Percentiles rank a stretch among this genome's conserved stretches.
phyloP scores from a whole-genome alignment of 345 rosid species.

The Rhizophora mangle region DNA sequence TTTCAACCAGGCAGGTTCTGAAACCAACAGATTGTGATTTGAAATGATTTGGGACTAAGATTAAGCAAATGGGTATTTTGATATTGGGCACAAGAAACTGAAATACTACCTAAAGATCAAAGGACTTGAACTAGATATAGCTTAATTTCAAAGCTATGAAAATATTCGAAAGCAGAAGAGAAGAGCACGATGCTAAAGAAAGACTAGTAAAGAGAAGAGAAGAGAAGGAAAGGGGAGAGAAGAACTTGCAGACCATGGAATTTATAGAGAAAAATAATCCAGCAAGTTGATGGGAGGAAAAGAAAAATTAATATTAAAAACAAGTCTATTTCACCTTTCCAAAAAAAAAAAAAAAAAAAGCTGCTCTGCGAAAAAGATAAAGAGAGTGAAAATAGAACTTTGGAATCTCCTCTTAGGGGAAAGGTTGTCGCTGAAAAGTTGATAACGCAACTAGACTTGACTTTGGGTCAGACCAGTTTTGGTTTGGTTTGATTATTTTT shows the following conservation, averaged over 20 bases:
- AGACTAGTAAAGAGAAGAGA: slow-evolving; percentile 6
- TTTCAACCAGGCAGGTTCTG: not conserved
- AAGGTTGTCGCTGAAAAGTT: not conserved
- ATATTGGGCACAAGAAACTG: slow-evolving; percentile 15
- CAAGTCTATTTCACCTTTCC: not conserved
- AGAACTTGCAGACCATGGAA: slow-evolving; percentile 1
- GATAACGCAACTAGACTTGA: not conserved
- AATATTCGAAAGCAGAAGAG: not conserved
- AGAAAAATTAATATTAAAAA: too few relatives aligned
- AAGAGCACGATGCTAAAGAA: slow-evolving; percentile 11
- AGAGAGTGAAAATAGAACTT: not conserved
- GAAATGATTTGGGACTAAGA: not conserved
- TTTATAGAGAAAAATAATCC: slow-evolving; percentile 23
- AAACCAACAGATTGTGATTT: not conserved
- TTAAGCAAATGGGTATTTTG: slow-evolving; percentile 3
- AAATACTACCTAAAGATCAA: not conserved
- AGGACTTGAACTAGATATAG: not conserved
- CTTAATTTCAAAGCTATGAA: slow-evolving; percentile 14
- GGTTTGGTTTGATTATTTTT: too few relatives aligned
- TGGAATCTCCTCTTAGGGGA: slow-evolving; percentile 21
- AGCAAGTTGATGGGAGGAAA: slow-evolving; percentile 18
- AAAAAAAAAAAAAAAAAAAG: not conserved
- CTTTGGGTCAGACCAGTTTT: too few relatives aligned
- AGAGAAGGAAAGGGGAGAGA: slow-evolving; percentile 17
- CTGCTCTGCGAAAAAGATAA: not conserved